Conservation (phyloP, 768 basidiomycete species). For the Mycena olivaceomarginata region DNA sequence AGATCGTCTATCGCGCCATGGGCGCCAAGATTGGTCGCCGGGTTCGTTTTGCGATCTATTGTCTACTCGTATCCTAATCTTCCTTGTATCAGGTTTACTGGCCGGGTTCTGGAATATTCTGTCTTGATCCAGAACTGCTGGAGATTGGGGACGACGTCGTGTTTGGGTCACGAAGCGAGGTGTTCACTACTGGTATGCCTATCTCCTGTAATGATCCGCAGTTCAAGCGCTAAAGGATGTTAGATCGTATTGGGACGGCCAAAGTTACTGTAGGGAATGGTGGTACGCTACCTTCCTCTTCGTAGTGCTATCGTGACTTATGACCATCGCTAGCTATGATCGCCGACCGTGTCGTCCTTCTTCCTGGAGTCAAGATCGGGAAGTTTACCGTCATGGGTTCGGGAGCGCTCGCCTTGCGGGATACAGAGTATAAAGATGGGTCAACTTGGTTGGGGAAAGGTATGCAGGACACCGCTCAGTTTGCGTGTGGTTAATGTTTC, state of each 20-base stretch:
- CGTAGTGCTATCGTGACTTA: neutral
- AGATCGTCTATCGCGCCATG: conserved; percentile 5
- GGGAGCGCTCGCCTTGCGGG: conserved; percentile 63
- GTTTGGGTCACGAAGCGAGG: conserved; percentile 65
- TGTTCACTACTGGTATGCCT: conserved; percentile 55
- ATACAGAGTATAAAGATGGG: conserved; percentile 61
- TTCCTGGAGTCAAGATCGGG: conserved; percentile 63
- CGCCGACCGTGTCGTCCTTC: conserved; percentile 67
- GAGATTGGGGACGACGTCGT: conserved; percentile 70
- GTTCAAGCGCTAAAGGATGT: neutral
- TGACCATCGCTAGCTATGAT: conserved; percentile 60
- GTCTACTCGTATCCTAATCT: neutral
- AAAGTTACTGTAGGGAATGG: conserved; percentile 28
- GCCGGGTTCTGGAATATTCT: conserved; percentile 67
- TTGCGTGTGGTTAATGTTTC: neutral
- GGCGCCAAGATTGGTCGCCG: conserved; percentile 3
- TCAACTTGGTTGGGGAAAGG: conserved; percentile 59
- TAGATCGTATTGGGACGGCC: conserved; percentile 16
- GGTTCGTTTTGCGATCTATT: neutral
- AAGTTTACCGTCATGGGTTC: conserved; percentile 65
- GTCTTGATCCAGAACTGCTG: conserved; percentile 67
- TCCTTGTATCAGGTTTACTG: conserved; percentile 58
- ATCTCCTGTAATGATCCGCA: neutral
- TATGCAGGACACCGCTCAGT: conserved; percentile 33
- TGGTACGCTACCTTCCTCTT: conserved; percentile 28